Conservation (phyloP, 805 yeast species). For the Zygosaccharomyces kombuchaensis region DNA sequence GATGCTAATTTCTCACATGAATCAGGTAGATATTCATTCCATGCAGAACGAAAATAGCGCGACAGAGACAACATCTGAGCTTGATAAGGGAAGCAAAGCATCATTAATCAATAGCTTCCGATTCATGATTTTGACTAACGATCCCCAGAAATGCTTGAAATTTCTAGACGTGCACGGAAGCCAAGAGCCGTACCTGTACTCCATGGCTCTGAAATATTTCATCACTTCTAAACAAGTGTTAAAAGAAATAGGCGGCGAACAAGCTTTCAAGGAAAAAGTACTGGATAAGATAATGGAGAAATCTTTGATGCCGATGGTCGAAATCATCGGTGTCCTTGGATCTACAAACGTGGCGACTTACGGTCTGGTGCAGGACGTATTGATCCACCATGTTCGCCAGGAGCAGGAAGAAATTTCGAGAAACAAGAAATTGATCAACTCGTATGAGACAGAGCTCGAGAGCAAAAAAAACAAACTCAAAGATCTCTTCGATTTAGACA, state of each 20-base stretch:
- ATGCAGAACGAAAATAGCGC: conserved; percentile 33
- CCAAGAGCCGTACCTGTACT: conserved; percentile 59
- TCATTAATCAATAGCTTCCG: conserved; percentile 45
- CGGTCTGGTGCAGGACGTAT: conserved; percentile 66
- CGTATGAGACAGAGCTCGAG: conserved; percentile 63
- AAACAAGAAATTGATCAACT: conserved; percentile 58
- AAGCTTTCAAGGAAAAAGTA: conserved; percentile 42
- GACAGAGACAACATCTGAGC: conserved; percentile 14
- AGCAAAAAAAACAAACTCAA: conserved; percentile 51
- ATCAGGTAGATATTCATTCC: conserved; percentile 39
- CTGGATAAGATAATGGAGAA: conserved; percentile 49
- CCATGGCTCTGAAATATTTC: conserved; percentile 58
- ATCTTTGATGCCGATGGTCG: conserved; percentile 65
- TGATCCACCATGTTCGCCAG: conserved; percentile 55
- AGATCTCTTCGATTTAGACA: conserved; percentile 37
- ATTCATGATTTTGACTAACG: conserved; percentile 53
- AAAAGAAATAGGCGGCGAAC: conserved; percentile 47
- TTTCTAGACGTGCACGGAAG: conserved; percentile 58
- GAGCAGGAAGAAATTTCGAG: conserved; percentile 65
- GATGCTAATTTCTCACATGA: conserved; percentile 39
- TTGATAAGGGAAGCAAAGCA: conserved; percentile 36
- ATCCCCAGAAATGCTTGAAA: conserved; percentile 52
- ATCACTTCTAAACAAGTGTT: conserved; percentile 52
- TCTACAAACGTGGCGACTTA: conserved; percentile 59
- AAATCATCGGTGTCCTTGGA: conserved; percentile 66